A percentile compares a stretch with the other conserved stretches of the same genome.
These are phyloP conservation scores for Trichoderma sp. DNA, from an alignment of 2,329 filamentous ascomycete species.

Conservation along the genomic window DNA sequence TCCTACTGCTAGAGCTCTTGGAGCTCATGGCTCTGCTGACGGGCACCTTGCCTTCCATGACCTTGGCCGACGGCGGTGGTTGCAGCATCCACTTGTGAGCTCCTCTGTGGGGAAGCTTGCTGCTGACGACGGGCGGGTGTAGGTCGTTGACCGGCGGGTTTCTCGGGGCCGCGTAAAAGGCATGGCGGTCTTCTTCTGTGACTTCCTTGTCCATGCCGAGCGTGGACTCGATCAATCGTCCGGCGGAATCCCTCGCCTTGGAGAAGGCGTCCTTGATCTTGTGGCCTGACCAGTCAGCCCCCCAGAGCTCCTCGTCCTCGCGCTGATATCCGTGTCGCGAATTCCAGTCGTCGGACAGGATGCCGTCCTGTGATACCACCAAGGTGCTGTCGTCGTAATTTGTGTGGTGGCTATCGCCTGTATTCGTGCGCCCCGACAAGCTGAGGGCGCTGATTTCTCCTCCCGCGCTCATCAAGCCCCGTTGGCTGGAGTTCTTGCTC, in stretches of 20 bases:
- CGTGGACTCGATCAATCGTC: constrained; percentile 55
- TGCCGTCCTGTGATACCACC: constrained; percentile 44
- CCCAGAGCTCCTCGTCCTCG: constrained; percentile 87
- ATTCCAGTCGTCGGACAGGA: constrained; percentile 65
- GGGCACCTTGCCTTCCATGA: constrained; percentile 86
- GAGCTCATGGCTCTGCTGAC: constrained; percentile 65
- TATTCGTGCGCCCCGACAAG: constrained; percentile 44
- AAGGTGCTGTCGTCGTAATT: constrained; percentile 39
- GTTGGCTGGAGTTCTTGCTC: constrained; percentile 61
- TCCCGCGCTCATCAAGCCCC: constrained; percentile 60
- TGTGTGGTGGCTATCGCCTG: constrained; percentile 43
- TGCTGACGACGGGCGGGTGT: constrained; percentile 81
- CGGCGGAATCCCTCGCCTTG: constrained; percentile 60
- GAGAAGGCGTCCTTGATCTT: constrained; percentile 60
- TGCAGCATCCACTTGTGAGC: constrained; percentile 91
- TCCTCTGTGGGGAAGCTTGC: constrained; percentile 66
- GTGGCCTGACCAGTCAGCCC: constrained; percentile 58
- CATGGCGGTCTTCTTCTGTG: constrained; percentile 56
- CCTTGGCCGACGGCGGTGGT: constrained; percentile 82
- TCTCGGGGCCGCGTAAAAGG: constrained; percentile 62
- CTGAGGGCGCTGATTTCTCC: constrained; percentile 55
- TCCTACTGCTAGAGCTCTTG: constrained; percentile 57
- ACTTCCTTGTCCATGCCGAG: constrained; percentile 56
- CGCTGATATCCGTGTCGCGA: constrained; percentile 73
- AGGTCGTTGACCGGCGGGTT: constrained; percentile 83